These are phyloP conservation scores for Sporothrix globosa DNA, from an alignment of 2,329 filamentous ascomycete genomes.

Conservation along the genomic window DNA sequence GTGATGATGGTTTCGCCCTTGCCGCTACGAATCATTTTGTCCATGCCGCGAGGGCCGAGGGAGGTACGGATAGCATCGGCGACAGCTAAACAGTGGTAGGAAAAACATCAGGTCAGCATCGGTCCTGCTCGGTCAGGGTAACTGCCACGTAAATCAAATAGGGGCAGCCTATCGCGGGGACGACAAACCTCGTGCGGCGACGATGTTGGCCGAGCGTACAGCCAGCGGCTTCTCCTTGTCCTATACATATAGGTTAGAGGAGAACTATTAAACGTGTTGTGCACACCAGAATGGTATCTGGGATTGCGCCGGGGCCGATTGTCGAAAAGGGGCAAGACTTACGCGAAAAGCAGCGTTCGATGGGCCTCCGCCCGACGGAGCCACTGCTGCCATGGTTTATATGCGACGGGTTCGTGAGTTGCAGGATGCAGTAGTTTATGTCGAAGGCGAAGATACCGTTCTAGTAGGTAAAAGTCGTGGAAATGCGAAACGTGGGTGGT, in stretches of 20 bases:
- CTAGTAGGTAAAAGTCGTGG: background rate
- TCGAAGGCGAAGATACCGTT: background rate
- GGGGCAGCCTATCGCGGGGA: background rate
- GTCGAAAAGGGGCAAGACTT: conserved; percentile 41
- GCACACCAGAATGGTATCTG: background rate
- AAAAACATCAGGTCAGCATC: conserved; percentile 36
- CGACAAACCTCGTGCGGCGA: conserved; percentile 83
- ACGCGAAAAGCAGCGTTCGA: conserved; percentile 63
- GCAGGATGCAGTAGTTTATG: background rate
- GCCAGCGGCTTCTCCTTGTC: conserved; percentile 98
- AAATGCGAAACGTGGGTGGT: background rate
- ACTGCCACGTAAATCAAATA: background rate
- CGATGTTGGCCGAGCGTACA: conserved; percentile 93
- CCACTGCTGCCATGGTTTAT: conserved; percentile 51
- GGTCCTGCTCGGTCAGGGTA: background rate
- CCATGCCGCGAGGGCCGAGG: conserved; percentile 94
- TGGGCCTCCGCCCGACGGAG: conserved; percentile 48
- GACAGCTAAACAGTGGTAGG: conserved; percentile 64
- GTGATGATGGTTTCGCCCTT: conserved; percentile 98
- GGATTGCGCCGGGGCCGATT: background rate
- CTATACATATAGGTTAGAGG: conserved; percentile 45
- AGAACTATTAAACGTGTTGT: background rate
- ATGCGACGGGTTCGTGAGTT: conserved; percentile 2
- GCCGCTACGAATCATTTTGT: conserved; percentile 98
- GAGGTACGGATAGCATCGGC: conserved; percentile 97